A percentile compares a stretch with the other conserved stretches of the same genome.
Evolutionary conservation across 2,329 filamentous ascomycete species (phyloP).

Genomic region (Xylariaceae sp.): DNA sequence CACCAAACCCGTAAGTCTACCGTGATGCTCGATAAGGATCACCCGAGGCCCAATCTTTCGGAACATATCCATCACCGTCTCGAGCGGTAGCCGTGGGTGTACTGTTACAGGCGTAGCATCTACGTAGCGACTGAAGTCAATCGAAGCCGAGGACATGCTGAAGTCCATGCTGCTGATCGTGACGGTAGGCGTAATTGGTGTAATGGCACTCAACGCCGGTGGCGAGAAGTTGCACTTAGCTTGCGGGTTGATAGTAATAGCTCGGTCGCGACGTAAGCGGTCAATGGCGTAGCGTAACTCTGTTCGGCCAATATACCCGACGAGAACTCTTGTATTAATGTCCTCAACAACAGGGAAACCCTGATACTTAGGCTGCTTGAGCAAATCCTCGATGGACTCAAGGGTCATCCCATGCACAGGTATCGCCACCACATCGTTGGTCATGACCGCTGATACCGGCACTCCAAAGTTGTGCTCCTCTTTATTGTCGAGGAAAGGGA

Average conservation of each 20-base stretch:
- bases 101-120: conserved; percentile 89
- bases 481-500: conserved; percentile 95
- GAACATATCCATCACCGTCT: conserved; percentile 98
- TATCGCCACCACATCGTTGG: conserved; percentile 73
- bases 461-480: conserved; percentile 97
- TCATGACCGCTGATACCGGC: conserved; percentile 91
- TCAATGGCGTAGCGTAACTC: conserved; percentile 92
- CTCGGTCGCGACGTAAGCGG: conserved; percentile 72
- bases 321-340: conserved; percentile 68
- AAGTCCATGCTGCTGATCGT: conserved; percentile 66
- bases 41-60: conserved; percentile 96
- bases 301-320: conserved; percentile 92
- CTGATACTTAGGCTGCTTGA: conserved; percentile 82
- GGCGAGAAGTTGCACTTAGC: conserved; percentile 77
- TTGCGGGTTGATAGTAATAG: conserved; percentile 61
- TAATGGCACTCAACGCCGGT: conserved; percentile 43
- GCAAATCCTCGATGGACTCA: conserved; percentile 75
- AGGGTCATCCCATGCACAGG: conserved; percentile 77
- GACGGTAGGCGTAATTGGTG: conserved; percentile 51
- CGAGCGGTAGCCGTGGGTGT: conserved; percentile 87
- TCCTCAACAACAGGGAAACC: conserved; percentile 93
- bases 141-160: conserved; percentile 58
- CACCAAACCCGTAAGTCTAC: conserved; percentile 81
- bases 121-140: conserved; percentile 88
- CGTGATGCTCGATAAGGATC: conserved; percentile 89